Conservation (phyloP, 2,329 filamentous ascomycete species). For the Teratosphaeriaceae sp. region DNA sequence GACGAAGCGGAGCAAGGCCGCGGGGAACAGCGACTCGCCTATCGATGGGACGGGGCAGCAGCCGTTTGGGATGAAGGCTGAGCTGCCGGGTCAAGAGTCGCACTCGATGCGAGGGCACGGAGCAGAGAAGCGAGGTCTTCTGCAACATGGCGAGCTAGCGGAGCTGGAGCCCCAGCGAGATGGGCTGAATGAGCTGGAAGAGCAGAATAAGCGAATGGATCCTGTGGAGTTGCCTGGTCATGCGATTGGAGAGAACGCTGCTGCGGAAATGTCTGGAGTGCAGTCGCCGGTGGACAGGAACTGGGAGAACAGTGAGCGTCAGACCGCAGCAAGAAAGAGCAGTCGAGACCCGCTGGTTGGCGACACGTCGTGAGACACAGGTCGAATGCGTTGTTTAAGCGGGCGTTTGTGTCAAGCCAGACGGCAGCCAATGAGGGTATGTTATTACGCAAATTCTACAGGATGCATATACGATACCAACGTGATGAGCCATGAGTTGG, state of each 20-base stretch:
- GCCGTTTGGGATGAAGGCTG: conserved; percentile 1
- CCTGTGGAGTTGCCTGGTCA: conserved; percentile 1
- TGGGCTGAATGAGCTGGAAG: conserved; percentile 4
- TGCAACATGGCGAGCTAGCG: neutral
- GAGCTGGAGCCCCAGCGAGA: conserved; percentile 3
- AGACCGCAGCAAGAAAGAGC: neutral
- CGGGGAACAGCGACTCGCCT: neutral
- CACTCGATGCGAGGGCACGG: neutral
- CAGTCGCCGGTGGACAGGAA: neutral
- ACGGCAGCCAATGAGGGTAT: too few relatives aligned
- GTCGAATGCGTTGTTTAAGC: too few relatives aligned
- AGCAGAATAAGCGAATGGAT: conserved; percentile 1
- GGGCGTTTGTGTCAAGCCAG: too few relatives aligned
- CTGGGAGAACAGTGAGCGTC: neutral
- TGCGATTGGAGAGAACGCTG: neutral
- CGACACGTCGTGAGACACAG: neutral
- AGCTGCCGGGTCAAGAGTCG: conserved; percentile 3
- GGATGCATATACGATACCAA: too few relatives aligned
- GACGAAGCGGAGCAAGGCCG: neutral
- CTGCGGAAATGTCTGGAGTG: neutral
- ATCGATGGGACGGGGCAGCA: neutral
- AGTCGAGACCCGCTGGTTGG: conserved; percentile 2
- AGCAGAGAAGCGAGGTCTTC: neutral
- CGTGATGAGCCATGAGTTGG: too few relatives aligned
- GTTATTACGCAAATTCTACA: too few relatives aligned